Percentiles rank a stretch among this genome's conserved stretches.
These are phyloP conservation scores for Tuber umbilicatum DNA, from an alignment of 495 filamentous ascomycete genomes.

Conservation along the genomic window DNA sequence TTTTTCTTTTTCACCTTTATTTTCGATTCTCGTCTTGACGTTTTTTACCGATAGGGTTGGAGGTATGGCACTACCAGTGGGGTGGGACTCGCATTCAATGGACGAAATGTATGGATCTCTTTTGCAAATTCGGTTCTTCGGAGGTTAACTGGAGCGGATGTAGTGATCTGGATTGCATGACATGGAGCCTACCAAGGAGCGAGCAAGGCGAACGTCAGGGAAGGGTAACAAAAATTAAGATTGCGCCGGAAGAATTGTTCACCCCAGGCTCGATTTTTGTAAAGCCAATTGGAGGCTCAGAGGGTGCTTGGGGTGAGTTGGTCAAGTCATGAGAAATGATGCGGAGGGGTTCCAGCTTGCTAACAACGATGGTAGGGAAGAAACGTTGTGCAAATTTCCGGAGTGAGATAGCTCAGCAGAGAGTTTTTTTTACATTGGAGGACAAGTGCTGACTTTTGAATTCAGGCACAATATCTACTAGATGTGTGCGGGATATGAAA, in stretches of 20 bases:
- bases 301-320: constrained; percentile 23
- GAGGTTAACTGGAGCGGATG: neutral
- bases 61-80: neutral
- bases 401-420: neutral
- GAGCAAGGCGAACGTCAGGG: constrained; percentile 21
- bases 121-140: neutral
- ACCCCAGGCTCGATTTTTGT: constrained; percentile 24
- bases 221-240: constrained; percentile 10
- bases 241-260: constrained; percentile 27
- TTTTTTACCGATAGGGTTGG: neutral
- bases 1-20: neutral
- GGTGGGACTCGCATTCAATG: neutral
- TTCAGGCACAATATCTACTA: constrained; percentile 22
- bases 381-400: constrained; percentile 25
- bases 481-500: constrained; percentile 39
- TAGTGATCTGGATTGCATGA: constrained; percentile 34
- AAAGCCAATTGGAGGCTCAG: constrained; percentile 9
- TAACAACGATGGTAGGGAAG: constrained; percentile 19
- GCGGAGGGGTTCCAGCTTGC: neutral
- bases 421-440: neutral
- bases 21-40: neutral
- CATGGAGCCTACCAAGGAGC: constrained; percentile 28
- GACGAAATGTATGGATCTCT: neutral
- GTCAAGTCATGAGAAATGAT: neutral
- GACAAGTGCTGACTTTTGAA: constrained; percentile 3